These are phyloP conservation scores for Acacia pycnantha DNA, from an alignment of 331 rosid genomes.

Conservation along the genomic window DNA sequence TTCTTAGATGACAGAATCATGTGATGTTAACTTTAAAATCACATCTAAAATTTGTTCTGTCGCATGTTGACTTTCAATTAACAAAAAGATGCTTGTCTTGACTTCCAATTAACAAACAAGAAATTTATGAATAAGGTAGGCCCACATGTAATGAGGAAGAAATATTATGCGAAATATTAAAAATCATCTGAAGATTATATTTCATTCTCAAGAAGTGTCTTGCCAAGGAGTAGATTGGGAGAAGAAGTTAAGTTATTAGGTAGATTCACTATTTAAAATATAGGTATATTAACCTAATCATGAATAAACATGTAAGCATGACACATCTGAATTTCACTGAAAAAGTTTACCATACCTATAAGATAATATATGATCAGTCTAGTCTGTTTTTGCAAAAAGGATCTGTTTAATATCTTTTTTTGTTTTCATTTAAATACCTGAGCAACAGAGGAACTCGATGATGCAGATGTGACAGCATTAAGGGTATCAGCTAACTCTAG, in stretches of 20 bases:
- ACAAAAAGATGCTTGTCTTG: not conserved
- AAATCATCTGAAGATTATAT: not conserved
- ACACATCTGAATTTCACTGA: not conserved
- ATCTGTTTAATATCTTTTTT: not conserved
- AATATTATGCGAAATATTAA: not conserved
- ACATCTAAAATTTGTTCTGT: not conserved
- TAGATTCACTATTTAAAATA: not conserved
- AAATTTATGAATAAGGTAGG: not conserved
- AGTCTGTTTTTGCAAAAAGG: not conserved
- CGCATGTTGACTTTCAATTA: not conserved
- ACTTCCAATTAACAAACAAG: not conserved
- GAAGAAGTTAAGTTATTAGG: not conserved
- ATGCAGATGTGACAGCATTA: not conserved
- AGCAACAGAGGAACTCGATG: not conserved
- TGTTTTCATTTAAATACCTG: not conserved
- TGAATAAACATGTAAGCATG: not conserved
- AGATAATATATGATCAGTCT: not conserved
- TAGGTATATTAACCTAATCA: not conserved
- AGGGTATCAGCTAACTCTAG: slow-evolving; percentile 31
- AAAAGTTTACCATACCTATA: not conserved
- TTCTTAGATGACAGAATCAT: not conserved
- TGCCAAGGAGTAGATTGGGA: not conserved
- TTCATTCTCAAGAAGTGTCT: not conserved
- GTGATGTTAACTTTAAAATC: not conserved
- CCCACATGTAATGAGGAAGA: not conserved